Percentiles rank a stretch among this genome's conserved stretches.
Evolutionary conservation across 768 basidiomycete genomes (phyloP).

Genomic region (Lepiota brunneoincarnata): DNA sequence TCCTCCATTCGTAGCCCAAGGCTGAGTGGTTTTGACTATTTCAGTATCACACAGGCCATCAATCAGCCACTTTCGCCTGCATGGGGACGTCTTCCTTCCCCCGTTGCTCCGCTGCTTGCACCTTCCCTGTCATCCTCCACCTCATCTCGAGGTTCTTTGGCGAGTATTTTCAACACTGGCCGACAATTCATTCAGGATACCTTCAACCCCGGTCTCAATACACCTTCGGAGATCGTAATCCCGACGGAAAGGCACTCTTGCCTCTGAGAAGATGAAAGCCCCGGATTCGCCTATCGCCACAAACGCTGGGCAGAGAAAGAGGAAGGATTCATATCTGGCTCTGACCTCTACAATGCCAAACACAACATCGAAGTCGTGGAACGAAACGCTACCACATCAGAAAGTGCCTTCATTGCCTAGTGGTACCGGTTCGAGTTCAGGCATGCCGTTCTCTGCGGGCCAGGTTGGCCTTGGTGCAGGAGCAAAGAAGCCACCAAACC

Average conservation of each 20-base stretch:
- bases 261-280: conserved; percentile 6
- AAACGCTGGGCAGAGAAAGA: conserved; percentile 16
- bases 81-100: conserved; percentile 53
- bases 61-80: conserved; percentile 43
- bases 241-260: background rate
- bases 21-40: conserved; percentile 51
- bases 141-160: conserved; percentile 79
- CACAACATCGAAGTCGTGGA: conserved; percentile 53
- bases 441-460: conserved; percentile 38
- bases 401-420: conserved; percentile 23
- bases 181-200: conserved; percentile 64
- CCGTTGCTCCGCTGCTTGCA: conserved; percentile 33
- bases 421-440: background rate
- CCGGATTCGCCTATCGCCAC: conserved; percentile 17
- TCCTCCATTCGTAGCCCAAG: conserved; percentile 2
- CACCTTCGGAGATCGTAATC: conserved; percentile 29
- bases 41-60: conserved; percentile 42
- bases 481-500: conserved; percentile 35
- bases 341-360: conserved; percentile 23
- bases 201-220: conserved; percentile 40
- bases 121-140: conserved; percentile 48
- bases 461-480: conserved; percentile 11
- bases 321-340: conserved; percentile 25
- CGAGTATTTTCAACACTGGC: conserved; percentile 68
- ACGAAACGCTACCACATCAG: conserved; percentile 37